Conservation (phyloP, 169 alveolate species). For the Eimeria sp. region DNA sequence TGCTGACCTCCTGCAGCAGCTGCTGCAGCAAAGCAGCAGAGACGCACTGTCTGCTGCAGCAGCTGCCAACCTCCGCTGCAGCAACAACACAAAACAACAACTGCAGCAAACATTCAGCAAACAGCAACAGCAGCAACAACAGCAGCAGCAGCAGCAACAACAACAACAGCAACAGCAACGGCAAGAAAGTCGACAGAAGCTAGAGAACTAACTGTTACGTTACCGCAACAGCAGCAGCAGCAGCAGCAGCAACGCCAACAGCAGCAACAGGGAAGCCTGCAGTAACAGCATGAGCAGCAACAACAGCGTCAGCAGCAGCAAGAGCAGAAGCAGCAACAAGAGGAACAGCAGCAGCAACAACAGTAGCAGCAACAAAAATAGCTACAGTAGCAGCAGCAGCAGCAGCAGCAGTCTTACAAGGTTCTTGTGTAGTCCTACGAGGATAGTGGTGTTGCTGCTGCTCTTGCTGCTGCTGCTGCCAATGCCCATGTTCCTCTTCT, state of each 20-base stretch:
- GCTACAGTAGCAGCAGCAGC: too few relatives aligned
- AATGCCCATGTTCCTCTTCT: neutral
- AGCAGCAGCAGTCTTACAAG: neutral
- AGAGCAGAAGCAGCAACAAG: neutral
- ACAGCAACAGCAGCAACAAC: neutral
- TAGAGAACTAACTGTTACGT: too few relatives aligned
- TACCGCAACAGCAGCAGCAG: neutral
- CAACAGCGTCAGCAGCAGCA: neutral
- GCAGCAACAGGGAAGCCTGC: too few relatives aligned
- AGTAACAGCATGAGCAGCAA: neutral
- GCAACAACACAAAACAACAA: neutral
- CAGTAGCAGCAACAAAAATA: too few relatives aligned
- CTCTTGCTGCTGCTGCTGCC: neutral
- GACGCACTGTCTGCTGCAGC: conserved; percentile 17
- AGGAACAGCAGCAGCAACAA: too few relatives aligned
- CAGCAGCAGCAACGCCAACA: neutral
- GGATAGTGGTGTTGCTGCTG: too few relatives aligned
- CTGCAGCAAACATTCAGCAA: neutral
- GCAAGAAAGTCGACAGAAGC: too few relatives aligned
- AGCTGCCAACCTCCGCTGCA: conserved; percentile 1
- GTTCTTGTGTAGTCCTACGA: neutral
- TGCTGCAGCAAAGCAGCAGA: conserved; percentile 7
- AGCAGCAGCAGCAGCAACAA: neutral
- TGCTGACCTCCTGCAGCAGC: conserved; percentile 44
- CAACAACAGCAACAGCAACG: too few relatives aligned